Percentiles rank a stretch among this genome's conserved stretches.
Evolutionary conservation across 1,284 basidiomycete genomes (phyloP).

Genomic region (Ustilago trichophora): DNA sequence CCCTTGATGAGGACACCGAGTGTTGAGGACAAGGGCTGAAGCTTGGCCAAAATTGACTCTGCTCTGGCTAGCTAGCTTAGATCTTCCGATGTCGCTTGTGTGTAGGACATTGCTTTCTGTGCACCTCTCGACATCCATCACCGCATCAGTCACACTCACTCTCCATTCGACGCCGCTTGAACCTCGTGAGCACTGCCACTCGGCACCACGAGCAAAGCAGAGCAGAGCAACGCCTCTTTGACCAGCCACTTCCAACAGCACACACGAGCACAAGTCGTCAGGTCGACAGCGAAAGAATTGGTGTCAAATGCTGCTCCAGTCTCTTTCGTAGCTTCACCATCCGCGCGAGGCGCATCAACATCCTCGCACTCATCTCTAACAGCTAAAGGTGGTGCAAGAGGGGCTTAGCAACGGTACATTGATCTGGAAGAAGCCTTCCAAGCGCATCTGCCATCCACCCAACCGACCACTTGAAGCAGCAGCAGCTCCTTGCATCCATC

Average conservation of each 20-base stretch:
- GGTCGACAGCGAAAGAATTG: slow-evolving; percentile 1
- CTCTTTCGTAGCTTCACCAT: slow-evolving; percentile 12
- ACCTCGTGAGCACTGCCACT: too few species aligned
- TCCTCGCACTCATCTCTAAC: background rate
- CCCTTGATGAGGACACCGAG: too few species aligned
- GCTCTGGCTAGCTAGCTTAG: too few species aligned
- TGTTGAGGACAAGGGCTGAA: too few species aligned
- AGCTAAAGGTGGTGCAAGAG: too few species aligned
- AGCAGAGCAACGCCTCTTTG: background rate
- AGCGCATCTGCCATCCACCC: too few species aligned
- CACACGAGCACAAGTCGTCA: background rate
- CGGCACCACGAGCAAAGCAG: background rate
- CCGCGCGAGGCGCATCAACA: slow-evolving; percentile 9
- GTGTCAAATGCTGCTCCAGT: slow-evolving; percentile 20
- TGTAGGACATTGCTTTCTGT: background rate
- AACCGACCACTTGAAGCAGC: too few species aligned
- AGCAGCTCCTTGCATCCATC: background rate
- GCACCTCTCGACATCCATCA: slow-evolving; percentile 1
- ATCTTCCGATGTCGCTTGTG: slow-evolving; percentile 12
- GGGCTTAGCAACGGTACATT: too few species aligned
- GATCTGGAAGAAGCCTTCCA: too few species aligned
- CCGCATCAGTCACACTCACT: background rate
- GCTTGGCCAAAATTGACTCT: too few species aligned
- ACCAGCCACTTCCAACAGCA: background rate
- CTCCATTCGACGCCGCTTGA: background rate